Evolutionary conservation across 2,329 filamentous ascomycete species (phyloP), one percentile per base, ranked within the genome.

Genomic region (Alternaria sp.): DNA sequence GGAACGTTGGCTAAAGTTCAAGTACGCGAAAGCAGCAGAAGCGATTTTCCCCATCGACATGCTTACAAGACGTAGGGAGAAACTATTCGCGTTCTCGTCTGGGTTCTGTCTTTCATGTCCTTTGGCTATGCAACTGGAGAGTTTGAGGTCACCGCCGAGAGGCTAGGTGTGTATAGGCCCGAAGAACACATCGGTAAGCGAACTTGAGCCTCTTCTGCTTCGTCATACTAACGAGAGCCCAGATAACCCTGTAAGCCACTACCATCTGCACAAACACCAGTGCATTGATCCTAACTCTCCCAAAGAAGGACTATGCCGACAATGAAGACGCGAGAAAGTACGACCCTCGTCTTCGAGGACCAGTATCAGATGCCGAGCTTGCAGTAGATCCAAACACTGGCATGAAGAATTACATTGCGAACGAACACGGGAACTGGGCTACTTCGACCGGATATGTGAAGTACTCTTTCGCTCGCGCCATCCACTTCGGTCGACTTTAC

Each of bases 371-470:
- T 7, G 75, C 79, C 37, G 84, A 85, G 66, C 74, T 85, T 12
- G 80, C 80, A 5, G 72, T 85, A 10, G 84, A 85, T 66, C 78
- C 75, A 15, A 67, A 81, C 6, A 81, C 79, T n/a, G 79, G 78
- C n/a, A 97, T 99, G 95, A 99, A 98, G 82, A 98, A 98, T 79
- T 99, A 99, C 80, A 98, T 99, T 70, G 90, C 95, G 64, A 98
- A 97, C 74, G 95, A 98, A 78, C 84, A 82, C 14, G 93, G 94
- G 5, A 87, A 88, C 44, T 97, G 94, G 92, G 93, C 94, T 2
- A 99, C 96, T 20, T 97, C 94, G 67, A 84, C 92, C 8, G 94
- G 92, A 43, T 97, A 95, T 74, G 86, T 97, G 63, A 80, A 78
- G 46, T 79, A 87, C 69, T 82, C 81, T 18, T 83, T 85, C 51